These are phyloP conservation scores for Neopestalotiopsis rosae DNA, from an alignment of 2,329 filamentous ascomycete species.

Conservation along the genomic window DNA sequence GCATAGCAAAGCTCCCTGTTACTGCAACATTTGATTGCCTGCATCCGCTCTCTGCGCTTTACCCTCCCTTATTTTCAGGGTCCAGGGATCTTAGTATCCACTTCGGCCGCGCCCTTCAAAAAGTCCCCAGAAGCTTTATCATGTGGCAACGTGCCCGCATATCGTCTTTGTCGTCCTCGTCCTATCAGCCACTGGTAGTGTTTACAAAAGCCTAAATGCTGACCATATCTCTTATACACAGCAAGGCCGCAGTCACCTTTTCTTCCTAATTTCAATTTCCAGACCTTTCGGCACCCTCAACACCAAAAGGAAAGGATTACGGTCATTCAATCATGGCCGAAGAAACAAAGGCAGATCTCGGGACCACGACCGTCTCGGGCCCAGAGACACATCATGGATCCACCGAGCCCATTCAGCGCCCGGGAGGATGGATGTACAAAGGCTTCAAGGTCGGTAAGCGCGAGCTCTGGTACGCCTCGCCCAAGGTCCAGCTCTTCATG, in stretches of 20 bases:
- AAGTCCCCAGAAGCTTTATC: not conserved
- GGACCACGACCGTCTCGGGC: slow-evolving; percentile 6
- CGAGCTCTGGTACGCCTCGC: slow-evolving; percentile 74
- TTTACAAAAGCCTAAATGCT: not conserved
- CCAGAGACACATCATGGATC: slow-evolving; percentile 20
- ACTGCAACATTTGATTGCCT: not conserved
- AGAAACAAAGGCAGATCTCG: slow-evolving; percentile 12
- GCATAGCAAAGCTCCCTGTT: too few relatives aligned
- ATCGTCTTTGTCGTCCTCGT: not conserved
- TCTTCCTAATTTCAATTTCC: not conserved
- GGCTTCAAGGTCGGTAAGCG: slow-evolving; percentile 57
- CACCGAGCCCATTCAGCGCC: slow-evolving; percentile 37
- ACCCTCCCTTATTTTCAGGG: not conserved
- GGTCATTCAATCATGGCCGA: slow-evolving; percentile 8
- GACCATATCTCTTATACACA: not conserved
- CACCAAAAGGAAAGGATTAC: not conserved
- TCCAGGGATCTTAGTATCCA: not conserved
- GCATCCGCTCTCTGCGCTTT: not conserved
- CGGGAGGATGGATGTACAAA: slow-evolving; percentile 72
- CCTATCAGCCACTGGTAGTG: not conserved
- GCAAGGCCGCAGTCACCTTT: not conserved
- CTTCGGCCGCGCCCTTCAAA: not conserved
- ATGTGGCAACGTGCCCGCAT: not conserved
- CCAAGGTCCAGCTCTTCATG: slow-evolving; percentile 73
- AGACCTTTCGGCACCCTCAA: not conserved